Evolutionary conservation across 331 rosid genomes (phyloP).

Genomic region (Acacia concinna): DNA sequence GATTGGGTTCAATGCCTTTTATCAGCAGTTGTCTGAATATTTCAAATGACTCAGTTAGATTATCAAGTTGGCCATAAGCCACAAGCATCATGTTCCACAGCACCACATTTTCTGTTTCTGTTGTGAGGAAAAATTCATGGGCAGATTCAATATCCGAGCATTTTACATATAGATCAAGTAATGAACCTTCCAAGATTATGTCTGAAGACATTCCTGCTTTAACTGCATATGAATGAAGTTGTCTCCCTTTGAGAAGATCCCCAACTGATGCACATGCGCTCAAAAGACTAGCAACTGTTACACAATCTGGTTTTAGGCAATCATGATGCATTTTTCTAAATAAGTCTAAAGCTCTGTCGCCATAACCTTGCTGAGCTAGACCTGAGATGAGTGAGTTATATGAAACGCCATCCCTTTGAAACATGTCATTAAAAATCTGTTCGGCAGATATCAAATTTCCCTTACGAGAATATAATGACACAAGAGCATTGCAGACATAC

Average conservation of each 20-base stretch:
- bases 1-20: conserved; percentile 79
- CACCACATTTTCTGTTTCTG: conserved; percentile 77
- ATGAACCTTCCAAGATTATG: conserved; percentile 75
- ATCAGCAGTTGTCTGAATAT: conserved; percentile 76
- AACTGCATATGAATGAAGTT: conserved; percentile 76
- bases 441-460: conserved; percentile 63
- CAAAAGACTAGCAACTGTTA: conserved; percentile 82
- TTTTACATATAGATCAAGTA: conserved; percentile 87
- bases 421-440: conserved; percentile 59
- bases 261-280: conserved; percentile 72
- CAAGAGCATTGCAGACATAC: conserved; percentile 86
- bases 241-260: conserved; percentile 61
- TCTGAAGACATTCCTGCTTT: conserved; percentile 81
- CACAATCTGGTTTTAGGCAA: conserved; percentile 68
- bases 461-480: conserved; percentile 64
- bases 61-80: conserved; percentile 71
- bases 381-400: conserved; percentile 87
- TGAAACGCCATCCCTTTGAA: conserved; percentile 67
- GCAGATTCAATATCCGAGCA: conserved; percentile 75
- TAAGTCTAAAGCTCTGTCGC: conserved; percentile 60
- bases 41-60: conserved; percentile 56
- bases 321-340: conserved; percentile 68
- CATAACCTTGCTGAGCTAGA: conserved; percentile 66
- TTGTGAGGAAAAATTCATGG: conserved; percentile 65
- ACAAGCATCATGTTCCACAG: conserved; percentile 90